Conservation (phyloP, 768 basidiomycete species). For the Hypsizygus marmoreus region DNA sequence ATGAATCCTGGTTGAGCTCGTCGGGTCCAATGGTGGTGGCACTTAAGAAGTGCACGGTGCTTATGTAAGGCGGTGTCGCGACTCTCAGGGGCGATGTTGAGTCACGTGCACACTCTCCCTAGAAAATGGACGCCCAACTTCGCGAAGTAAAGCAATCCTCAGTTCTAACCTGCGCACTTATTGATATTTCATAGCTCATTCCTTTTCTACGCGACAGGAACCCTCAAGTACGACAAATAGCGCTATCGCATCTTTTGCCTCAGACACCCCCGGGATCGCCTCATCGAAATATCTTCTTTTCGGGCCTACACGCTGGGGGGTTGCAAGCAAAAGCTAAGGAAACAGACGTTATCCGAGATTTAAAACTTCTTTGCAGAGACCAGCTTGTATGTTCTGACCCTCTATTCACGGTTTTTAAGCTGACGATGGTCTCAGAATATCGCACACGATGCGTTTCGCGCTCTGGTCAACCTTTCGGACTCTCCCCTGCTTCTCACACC, state of each 20-base stretch:
- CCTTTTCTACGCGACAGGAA: constrained; percentile 86
- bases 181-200: constrained; percentile 54
- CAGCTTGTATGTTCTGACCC: constrained; percentile 58
- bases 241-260: constrained; percentile 79
- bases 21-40: constrained; percentile 13
- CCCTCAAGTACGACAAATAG: constrained; percentile 84
- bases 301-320: constrained; percentile 57
- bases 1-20: constrained; percentile 16
- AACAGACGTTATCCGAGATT: constrained; percentile 69
- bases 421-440: constrained; percentile 56
- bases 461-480: constrained; percentile 92
- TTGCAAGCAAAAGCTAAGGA: constrained; percentile 57
- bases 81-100: constrained; percentile 15
- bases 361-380: constrained; percentile 88
- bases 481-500: constrained; percentile 65
- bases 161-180: constrained; percentile 1
- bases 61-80: constrained; percentile 19
- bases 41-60: constrained; percentile 3
- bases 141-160: constrained; percentile 38
- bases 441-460: constrained; percentile 94
- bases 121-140: constrained; percentile 46
- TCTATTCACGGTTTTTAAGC: background rate
- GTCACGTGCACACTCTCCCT: constrained; percentile 33
- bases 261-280: constrained; percentile 76
- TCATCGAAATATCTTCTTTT: constrained; percentile 74